Evolutionary conservation across 495 filamentous ascomycete genomes (phyloP).

Genomic region (Penicillium chermesinum): DNA sequence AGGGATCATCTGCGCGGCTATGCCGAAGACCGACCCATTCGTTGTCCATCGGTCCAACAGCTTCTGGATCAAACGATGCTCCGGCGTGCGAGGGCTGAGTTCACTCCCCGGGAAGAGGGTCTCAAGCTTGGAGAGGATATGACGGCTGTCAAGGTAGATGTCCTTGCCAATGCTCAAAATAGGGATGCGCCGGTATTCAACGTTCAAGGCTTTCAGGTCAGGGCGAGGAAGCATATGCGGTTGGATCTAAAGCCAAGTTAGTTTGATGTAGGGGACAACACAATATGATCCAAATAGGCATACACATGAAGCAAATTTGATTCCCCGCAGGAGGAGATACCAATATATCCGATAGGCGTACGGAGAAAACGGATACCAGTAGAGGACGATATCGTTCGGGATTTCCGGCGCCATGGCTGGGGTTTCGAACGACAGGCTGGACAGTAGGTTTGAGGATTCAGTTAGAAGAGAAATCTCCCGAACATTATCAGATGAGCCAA

Average conservation of each 20-base stretch:
- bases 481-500: too few species aligned
- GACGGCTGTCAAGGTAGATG: conserved; percentile 53
- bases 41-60: background rate
- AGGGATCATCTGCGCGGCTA: background rate
- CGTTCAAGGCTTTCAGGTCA: conserved; percentile 50
- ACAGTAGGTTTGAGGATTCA: too few species aligned
- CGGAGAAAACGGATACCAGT: background rate
- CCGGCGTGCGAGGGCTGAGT: background rate
- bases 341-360: background rate
- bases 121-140: conserved; percentile 58
- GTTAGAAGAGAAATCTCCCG: too few species aligned
- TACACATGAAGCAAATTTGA: background rate
- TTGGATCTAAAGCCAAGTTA: too few species aligned
- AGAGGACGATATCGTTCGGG: background rate
- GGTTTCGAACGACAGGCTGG: background rate
- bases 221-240: conserved; percentile 54
- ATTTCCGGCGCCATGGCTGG: background rate
- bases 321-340: background rate
- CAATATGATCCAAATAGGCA: too few species aligned
- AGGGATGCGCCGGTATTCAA: conserved; percentile 62
- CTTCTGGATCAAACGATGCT: background rate
- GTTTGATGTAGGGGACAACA: too few species aligned
- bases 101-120: background rate
- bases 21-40: background rate
- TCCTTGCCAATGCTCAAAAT: conserved; percentile 52